Conservation (phyloP, 768 basidiomycete genomes). For the Pulveroboletus sp. region DNA sequence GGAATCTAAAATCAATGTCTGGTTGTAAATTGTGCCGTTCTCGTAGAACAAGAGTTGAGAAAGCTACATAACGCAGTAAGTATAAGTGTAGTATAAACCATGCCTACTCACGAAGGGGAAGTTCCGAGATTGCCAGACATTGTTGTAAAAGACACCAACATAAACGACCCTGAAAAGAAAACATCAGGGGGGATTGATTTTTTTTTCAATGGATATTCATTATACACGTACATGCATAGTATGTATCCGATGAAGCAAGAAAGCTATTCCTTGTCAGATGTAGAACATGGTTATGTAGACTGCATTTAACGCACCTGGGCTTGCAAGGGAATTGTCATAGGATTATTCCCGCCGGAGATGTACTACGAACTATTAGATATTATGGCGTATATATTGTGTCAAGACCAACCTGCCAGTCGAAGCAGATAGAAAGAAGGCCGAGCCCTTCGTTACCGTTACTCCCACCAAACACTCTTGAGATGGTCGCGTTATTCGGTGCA, state of each 20-base stretch:
- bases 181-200: background rate
- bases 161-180: constrained; percentile 28
- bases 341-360: constrained; percentile 35
- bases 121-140: constrained; percentile 55
- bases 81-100: background rate
- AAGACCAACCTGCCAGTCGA: constrained; percentile 34
- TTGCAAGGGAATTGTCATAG: constrained; percentile 51
- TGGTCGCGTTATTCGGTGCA: constrained; percentile 44
- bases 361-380: constrained; percentile 9
- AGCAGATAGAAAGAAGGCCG: constrained; percentile 43
- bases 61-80: constrained; percentile 26
- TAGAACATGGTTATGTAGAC: background rate
- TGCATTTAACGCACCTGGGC: constrained; percentile 35
- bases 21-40: constrained; percentile 52
- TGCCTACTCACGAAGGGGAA: constrained; percentile 53
- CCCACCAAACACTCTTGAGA: constrained; percentile 59
- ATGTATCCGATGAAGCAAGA: constrained; percentile 48
- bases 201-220: no score
- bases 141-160: constrained; percentile 39
- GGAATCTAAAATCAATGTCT: constrained; percentile 49
- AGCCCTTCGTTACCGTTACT: constrained; percentile 62
- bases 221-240: constrained; percentile 46
- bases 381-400: constrained; percentile 3
- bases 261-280: constrained; percentile 21
- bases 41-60: constrained; percentile 50